Base-by-base conservation (phyloP, 23 red algal species). In the Cyanidiococcus yangmingshanensis region DNA sequence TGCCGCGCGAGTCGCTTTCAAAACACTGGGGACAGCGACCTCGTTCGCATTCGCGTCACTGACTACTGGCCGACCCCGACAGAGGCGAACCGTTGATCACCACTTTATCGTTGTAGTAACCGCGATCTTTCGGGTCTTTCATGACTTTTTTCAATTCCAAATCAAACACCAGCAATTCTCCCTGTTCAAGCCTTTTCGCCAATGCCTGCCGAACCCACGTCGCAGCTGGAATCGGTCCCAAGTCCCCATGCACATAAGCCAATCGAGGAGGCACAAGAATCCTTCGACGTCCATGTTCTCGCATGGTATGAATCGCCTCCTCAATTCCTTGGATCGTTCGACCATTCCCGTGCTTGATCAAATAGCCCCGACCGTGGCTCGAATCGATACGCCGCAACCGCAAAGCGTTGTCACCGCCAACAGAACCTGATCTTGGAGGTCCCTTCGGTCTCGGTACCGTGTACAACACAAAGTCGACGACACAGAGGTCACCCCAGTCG, bases 271-370 rank as follows among this genome's bases (percentile, higher is more conserved):
- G 94, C 38, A 98, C 82, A 59, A 98, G 81, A 32, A 87, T 83
- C 40, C 94, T 41, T 0, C 94, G 80, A 3, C 57, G 58, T 34
- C 94, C 94, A 39, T 88, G 84, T 2, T 68, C 86, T 21, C 80
- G 76, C 94, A 98, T 98, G 17, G 76, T 79, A 37, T 98, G 88
- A 7, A 98, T n/a, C 24, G 82, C 86, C 78, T 91, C 88, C 58
- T 98, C 94, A 21, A 98, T 37, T 25, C 94, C 94, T 18, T 81
- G 82, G 0, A 98, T 86, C 34, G 79, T 87, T 27, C 82, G 76
- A 1, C 94, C 94, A 40, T 89, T 87, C 0, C 94, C 94, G 80
- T 98, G 94, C 33, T 89, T 85, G 36, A 98, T 79, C 37, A 89
- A 57, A 37, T 88, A 90, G 35, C 80, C 85, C 3, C 63, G 63